Conservation (phyloP, 1,139 yeast genomes). For the Spathaspora sp. region DNA sequence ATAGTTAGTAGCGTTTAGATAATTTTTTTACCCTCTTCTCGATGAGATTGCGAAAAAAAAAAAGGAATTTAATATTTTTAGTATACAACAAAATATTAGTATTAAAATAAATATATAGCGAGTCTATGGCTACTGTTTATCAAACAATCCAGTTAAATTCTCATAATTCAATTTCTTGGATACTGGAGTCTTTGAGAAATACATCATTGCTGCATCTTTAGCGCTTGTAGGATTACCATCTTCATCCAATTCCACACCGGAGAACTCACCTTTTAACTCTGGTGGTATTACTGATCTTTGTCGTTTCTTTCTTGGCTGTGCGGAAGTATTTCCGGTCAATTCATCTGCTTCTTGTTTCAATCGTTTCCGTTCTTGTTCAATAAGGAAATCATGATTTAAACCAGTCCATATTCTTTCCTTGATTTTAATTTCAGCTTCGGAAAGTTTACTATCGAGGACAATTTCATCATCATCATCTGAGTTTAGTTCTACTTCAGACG, state of each 20-base stretch:
- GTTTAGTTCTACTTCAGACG: conserved; percentile 57
- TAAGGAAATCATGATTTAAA: conserved; percentile 77
- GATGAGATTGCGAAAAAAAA: conserved; percentile 3
- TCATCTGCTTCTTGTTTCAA: conserved; percentile 86
- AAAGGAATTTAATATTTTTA: too few species aligned
- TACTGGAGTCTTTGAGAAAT: conserved; percentile 67
- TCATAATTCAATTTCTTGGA: conserved; percentile 88
- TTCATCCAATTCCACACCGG: conserved; percentile 42
- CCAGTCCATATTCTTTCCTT: conserved; percentile 89
- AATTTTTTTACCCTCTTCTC: background rate
- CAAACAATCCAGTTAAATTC: conserved; percentile 59
- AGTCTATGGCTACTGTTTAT: conserved; percentile 26
- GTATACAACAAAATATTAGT: background rate
- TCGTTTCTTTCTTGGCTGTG: conserved; percentile 36
- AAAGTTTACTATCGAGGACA: conserved; percentile 56
- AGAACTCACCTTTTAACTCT: conserved; percentile 33
- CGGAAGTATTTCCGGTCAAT: conserved; percentile 70
- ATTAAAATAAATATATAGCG: background rate
- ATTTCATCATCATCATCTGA: conserved; percentile 84
- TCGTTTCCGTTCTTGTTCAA: conserved; percentile 83
- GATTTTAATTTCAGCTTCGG: conserved; percentile 62
- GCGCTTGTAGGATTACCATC: conserved; percentile 53
- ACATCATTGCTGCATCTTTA: conserved; percentile 71
- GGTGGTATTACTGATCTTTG: conserved; percentile 22
- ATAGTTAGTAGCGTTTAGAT: background rate